Evolutionary conservation across 2,329 filamentous ascomycete genomes (phyloP).

Genomic region (Huntiella omanensis): DNA sequence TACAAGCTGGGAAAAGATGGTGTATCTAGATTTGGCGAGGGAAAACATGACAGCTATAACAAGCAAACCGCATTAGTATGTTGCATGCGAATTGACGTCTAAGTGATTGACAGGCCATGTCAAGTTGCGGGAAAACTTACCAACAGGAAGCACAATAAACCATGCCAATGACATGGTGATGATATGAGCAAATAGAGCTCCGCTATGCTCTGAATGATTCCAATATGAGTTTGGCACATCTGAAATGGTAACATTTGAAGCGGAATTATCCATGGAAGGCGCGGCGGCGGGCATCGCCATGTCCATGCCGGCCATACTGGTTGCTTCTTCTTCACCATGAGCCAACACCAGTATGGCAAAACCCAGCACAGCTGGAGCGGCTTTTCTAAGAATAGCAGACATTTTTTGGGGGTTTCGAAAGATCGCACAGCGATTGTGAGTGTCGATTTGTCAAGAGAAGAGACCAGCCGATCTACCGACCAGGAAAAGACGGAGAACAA

Average conservation of each 20-base stretch:
- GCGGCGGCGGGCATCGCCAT: slow-evolving; percentile 11
- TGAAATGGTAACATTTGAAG: slow-evolving; percentile 6
- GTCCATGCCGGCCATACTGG: slow-evolving; percentile 5
- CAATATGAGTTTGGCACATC: slow-evolving; percentile 36
- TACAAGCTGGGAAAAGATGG: slow-evolving; percentile 46
- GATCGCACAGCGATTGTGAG: slow-evolving; percentile 7
- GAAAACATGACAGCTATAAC: slow-evolving; percentile 64
- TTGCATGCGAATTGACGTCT: neutral
- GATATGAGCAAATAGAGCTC: slow-evolving; percentile 51
- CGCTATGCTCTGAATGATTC: slow-evolving; percentile 30
- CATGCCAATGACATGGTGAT: slow-evolving; percentile 51
- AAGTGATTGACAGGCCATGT: neutral
- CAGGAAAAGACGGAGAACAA: neutral
- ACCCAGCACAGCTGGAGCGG: neutral
- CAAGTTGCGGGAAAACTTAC: slow-evolving; percentile 27
- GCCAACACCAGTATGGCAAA: slow-evolving; percentile 6
- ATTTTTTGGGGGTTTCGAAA: neutral
- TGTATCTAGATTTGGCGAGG: slow-evolving; percentile 57
- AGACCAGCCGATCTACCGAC: neutral
- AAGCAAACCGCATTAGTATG: slow-evolving; percentile 1
- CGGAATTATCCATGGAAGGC: slow-evolving; percentile 1
- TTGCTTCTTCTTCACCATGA: slow-evolving; percentile 3
- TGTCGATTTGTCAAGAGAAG: too few relatives aligned
- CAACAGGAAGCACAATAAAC: slow-evolving; percentile 53
- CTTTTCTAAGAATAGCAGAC: neutral